Base-by-base conservation (phyloP, 192 early-diverging fungal genomes). In the Coemansia sp. region DNA sequence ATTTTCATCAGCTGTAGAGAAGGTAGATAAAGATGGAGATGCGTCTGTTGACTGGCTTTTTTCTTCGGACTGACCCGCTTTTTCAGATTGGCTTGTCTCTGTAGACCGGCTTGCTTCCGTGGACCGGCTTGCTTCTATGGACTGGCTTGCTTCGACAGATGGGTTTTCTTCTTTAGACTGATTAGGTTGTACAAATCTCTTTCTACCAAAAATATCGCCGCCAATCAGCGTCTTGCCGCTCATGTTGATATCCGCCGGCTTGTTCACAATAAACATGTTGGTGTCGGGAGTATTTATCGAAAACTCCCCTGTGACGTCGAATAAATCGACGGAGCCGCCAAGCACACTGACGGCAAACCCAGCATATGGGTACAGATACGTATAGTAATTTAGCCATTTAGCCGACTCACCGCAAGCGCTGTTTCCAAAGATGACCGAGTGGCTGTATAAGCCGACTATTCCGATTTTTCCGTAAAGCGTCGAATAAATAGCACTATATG, bases 401-500 rank as follows among this genome's bases (percentile, higher is more conserved):
- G 18, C 27, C 6, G 25, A 30, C 2, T 32, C 53, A 18, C n/a
- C 53, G n/a, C 53, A 55, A 3, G 53, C 18, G 20, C 20, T 19
- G 11, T 28, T 55, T 55, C 53, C 53, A 32, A 55, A 55, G 6
- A 55, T 32, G 10, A 55, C 29, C 53, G 53, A 55, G 53, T 55
- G 53, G 18, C 53, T 55, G 25, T 55, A 55, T 10, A 55, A 16
- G 2, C 16, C 53, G 4, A 55, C 8, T 5, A 32, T 32, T 6
- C 53, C 53, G 2, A 55, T 28, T 6, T 19, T 32, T 20, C 18
- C 29, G 6, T 32, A 2, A 32, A 8, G 30, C 5, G 29, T 30
- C 16, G 53, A 27, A 16, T 55, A 55, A 30, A 55, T 20, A 3
- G 53, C 53, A 16, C 53, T 55, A 19, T 55, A 55, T 6, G 53